These are phyloP conservation scores for Moesziomyces antarcticus DNA, from an alignment of 1,284 basidiomycete genomes.

Conservation along the genomic window DNA sequence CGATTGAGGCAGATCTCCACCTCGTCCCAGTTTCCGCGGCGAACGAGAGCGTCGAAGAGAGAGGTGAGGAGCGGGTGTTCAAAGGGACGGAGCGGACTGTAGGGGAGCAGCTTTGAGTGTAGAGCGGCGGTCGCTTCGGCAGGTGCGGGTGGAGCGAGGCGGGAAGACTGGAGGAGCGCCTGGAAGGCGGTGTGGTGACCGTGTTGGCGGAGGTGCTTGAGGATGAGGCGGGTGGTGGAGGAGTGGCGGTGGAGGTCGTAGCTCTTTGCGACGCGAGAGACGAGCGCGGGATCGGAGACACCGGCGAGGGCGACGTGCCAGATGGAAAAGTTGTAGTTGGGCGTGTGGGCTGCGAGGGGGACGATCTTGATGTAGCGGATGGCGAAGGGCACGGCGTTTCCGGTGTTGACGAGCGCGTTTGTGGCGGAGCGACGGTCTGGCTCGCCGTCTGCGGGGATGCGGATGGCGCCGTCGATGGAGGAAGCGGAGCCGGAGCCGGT, in stretches of 20 bases:
- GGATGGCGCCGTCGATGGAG: constrained; percentile 30
- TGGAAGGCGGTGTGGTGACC: constrained; percentile 77
- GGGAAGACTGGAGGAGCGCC: constrained; percentile 47
- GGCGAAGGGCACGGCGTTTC: constrained; percentile 51
- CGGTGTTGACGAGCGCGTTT: constrained; percentile 35
- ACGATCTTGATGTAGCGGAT: constrained; percentile 65
- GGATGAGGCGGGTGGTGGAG: constrained; percentile 64
- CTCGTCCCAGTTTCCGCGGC: constrained; percentile 75
- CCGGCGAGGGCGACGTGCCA: constrained; percentile 68
- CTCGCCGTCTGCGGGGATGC: constrained; percentile 36
- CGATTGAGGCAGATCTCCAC: constrained; percentile 71
- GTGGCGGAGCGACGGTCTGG: constrained; percentile 40
- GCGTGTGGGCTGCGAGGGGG: constrained; percentile 63
- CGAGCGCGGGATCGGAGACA: constrained; percentile 46
- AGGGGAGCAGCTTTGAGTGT: constrained; percentile 18
- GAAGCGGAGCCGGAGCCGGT: constrained; percentile 36
- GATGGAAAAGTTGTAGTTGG: constrained; percentile 67
- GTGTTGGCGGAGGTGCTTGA: constrained; percentile 82
- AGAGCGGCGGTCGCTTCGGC: constrained; percentile 2
- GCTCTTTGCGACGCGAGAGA: constrained; percentile 41
- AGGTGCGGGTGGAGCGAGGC: constrained; percentile 20
- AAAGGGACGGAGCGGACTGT: constrained; percentile 56
- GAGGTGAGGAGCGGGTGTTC: constrained; percentile 80
- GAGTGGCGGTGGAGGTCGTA: constrained; percentile 59
- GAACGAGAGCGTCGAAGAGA: constrained; percentile 76